Conservation (phyloP, 2,329 filamentous ascomycete species). For the Talaromyces sp. region DNA sequence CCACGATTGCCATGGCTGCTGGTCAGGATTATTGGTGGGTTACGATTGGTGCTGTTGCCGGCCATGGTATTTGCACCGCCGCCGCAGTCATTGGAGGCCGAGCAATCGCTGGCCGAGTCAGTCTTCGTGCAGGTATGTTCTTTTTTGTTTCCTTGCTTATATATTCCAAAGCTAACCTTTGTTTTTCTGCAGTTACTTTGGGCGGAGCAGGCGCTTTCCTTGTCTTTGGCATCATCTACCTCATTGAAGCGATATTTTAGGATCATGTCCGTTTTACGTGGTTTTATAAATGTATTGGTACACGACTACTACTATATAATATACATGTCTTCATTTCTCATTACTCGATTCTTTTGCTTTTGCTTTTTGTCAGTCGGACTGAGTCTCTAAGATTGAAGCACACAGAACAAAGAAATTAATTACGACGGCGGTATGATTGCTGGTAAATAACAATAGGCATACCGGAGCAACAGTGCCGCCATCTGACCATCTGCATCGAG, state of each 20-base stretch:
- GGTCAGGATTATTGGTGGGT: slow-evolving; percentile 99
- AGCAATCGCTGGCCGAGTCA: slow-evolving; percentile 89
- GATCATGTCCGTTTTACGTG: neutral
- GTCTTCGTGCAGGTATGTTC: slow-evolving; percentile 87
- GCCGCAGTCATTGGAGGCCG: slow-evolving; percentile 88
- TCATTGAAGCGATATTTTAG: slow-evolving; percentile 48
- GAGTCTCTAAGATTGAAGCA: neutral
- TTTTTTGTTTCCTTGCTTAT: neutral
- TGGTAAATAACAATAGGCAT: neutral
- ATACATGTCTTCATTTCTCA: neutral
- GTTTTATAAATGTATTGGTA: slow-evolving; percentile 9
- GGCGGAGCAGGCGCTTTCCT: slow-evolving; percentile 90
- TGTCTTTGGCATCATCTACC: slow-evolving; percentile 86
- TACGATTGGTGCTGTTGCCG: slow-evolving; percentile 79
- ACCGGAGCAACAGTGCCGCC: neutral
- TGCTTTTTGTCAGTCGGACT: neutral
- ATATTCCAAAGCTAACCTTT: neutral
- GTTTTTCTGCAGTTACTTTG: slow-evolving; percentile 68
- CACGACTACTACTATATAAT: neutral
- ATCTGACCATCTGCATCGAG: neutral
- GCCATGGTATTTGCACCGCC: slow-evolving; percentile 86
- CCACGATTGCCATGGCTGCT: slow-evolving; percentile 97
- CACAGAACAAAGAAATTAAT: neutral
- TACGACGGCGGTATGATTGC: neutral
- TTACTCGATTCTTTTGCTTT: neutral